A percentile compares a stretch with the other conserved stretches of the same genome.
Evolutionary conservation across 2,329 filamentous ascomycete species (phyloP).

Genomic region (Tetracladium maxilliforme): DNA sequence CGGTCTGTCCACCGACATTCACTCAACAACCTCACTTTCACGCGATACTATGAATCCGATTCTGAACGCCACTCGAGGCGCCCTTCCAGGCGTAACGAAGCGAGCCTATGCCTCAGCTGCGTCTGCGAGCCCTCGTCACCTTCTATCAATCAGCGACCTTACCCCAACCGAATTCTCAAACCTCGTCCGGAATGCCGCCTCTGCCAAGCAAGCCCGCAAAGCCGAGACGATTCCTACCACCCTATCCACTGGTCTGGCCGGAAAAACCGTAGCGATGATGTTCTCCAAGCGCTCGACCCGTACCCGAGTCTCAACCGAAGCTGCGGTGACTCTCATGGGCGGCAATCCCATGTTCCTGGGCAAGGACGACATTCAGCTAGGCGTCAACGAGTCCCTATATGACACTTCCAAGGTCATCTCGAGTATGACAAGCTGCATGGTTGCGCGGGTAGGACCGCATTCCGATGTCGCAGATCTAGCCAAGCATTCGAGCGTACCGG

Average conservation of each 20-base stretch:
- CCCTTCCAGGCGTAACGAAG: no score
- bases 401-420: constrained; percentile 88
- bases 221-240: constrained; percentile 42
- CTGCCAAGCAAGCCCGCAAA: constrained; percentile 67
- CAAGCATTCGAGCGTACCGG: constrained; percentile 59
- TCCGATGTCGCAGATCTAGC: constrained; percentile 60
- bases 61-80: no score
- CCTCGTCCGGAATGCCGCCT: constrained; percentile 68
- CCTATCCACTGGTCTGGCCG: constrained; percentile 48
- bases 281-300: constrained; percentile 94
- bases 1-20: no score
- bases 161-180: constrained; percentile 64
- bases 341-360: constrained; percentile 95
- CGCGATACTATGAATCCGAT: no score
- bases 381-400: constrained; percentile 88
- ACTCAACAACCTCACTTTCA: no score
- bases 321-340: constrained; percentile 74
- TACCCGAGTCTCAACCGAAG: constrained; percentile 86
- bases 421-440: constrained; percentile 78
- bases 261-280: constrained; percentile 83
- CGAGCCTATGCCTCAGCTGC: constrained; percentile 14
- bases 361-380: constrained; percentile 90
- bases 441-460: constrained; percentile 65
- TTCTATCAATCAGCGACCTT: constrained; percentile 84
- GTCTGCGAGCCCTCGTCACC: constrained; percentile 59